Conservation (phyloP, 495 filamentous ascomycete genomes). For the Tuber umbilicatum region DNA sequence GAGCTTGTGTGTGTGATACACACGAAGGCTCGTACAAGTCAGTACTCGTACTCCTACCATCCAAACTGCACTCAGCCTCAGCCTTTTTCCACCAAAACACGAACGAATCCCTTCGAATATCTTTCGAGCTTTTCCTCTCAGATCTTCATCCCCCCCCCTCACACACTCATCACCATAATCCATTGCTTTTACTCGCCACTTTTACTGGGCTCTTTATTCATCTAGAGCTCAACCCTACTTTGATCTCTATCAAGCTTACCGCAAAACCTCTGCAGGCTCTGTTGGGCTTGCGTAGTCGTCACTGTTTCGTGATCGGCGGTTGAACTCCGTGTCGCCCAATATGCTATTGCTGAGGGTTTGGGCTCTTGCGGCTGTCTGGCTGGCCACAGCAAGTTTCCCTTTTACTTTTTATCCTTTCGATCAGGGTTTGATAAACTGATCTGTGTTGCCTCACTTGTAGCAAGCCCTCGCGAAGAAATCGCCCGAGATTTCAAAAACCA, state of each 20-base stretch:
- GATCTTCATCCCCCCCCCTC: background rate
- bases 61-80: slow-evolving; percentile 3
- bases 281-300: slow-evolving; percentile 10
- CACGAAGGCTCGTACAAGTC: no score
- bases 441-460: slow-evolving; percentile 14
- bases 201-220: slow-evolving; percentile 20
- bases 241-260: slow-evolving; percentile 6
- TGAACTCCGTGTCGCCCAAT: slow-evolving; percentile 32
- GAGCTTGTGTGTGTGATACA: background rate
- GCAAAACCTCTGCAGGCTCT: slow-evolving; percentile 13
- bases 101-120: background rate
- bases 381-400: slow-evolving; percentile 19
- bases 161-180: slow-evolving; percentile 22
- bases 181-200: slow-evolving; percentile 25
- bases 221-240: background rate
- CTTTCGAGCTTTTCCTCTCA: background rate
- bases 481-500: slow-evolving; percentile 50
- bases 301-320: slow-evolving; percentile 17
- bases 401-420: slow-evolving; percentile 6
- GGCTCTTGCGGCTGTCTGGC: slow-evolving; percentile 25
- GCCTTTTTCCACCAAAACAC: background rate
- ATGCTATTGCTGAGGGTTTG: slow-evolving; percentile 40
- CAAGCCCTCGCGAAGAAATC: slow-evolving; percentile 24
- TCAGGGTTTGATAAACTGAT: slow-evolving; percentile 24
- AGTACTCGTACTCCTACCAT: background rate